Evolutionary conservation across 805 yeast species (phyloP).

Genomic region (Ascoidea rubescens): DNA sequence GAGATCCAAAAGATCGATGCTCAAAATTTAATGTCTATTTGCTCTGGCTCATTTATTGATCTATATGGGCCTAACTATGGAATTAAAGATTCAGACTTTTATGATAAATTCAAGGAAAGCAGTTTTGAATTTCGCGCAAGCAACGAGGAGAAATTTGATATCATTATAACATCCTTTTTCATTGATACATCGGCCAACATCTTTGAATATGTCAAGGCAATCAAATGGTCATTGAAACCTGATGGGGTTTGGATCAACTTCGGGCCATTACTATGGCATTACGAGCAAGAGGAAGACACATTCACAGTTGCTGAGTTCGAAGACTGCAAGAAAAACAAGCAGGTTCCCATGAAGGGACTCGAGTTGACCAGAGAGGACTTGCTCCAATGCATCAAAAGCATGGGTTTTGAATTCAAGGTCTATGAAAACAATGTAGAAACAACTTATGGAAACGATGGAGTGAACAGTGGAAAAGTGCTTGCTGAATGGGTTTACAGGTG

Average conservation of each 20-base stretch:
- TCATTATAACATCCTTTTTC: constrained; percentile 42
- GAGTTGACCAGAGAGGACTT: constrained; percentile 49
- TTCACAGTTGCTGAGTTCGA: constrained; percentile 8
- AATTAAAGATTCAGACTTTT: constrained; percentile 8
- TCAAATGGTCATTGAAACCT: constrained; percentile 28
- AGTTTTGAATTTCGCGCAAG: constrained; percentile 28
- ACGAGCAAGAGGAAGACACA: constrained; percentile 33
- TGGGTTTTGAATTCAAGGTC: constrained; percentile 38
- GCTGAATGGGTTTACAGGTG: constrained; percentile 47
- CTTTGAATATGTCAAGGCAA: constrained; percentile 39
- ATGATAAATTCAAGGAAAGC: constrained; percentile 17
- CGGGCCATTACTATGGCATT: constrained; percentile 66
- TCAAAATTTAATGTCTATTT: constrained; percentile 49
- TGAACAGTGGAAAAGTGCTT: constrained; percentile 19
- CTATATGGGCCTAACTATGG: constrained; percentile 39
- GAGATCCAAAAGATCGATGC: constrained; percentile 26
- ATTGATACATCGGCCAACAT: constrained; percentile 51
- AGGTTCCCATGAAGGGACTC: constrained; percentile 34
- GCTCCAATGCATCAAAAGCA: constrained; percentile 24
- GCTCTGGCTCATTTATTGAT: constrained; percentile 61
- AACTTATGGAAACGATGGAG: constrained; percentile 36
- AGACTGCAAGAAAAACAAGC: constrained; percentile 14
- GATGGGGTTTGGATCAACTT: constrained; percentile 48
- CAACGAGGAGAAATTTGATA: constrained; percentile 27
- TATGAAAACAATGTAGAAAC: constrained; percentile 30